phyloP scores from a whole-genome alignment of 148 eudicot genomes.

The Amaranthus palmeri region DNA sequence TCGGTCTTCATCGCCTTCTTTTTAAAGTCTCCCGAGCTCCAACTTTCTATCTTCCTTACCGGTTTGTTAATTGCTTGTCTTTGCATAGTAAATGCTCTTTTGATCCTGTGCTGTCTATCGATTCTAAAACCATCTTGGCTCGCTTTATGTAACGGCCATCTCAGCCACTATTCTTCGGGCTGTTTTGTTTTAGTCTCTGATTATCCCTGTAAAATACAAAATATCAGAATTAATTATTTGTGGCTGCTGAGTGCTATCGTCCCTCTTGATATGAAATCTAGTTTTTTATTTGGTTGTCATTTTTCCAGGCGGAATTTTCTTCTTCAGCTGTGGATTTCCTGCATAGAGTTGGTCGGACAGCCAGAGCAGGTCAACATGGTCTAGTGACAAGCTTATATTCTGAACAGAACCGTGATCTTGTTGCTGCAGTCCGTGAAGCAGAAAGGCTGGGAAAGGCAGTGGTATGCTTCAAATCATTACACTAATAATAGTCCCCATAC shows the following conservation, averaged over 20 bases:
- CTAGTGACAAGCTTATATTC: constrained; percentile 77
- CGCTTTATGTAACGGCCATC: not conserved
- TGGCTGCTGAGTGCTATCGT: not conserved
- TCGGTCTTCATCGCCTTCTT: too few relatives aligned
- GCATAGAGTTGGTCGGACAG: constrained; percentile 97
- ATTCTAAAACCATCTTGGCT: not conserved
- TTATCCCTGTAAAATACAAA: not conserved
- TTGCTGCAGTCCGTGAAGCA: constrained; percentile 83
- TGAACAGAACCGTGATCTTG: constrained; percentile 70
- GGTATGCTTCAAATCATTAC: constrained; percentile 35
- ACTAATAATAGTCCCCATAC: not conserved
- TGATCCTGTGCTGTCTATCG: not conserved
- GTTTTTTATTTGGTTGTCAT: not conserved
- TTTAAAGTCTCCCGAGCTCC: too few relatives aligned
- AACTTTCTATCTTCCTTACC: too few relatives aligned
- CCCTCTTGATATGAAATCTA: not conserved
- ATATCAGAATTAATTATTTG: not conserved
- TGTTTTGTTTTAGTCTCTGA: not conserved
- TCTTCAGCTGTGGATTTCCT: constrained; percentile 88
- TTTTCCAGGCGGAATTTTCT: constrained; percentile 83
- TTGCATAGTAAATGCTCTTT: not conserved
- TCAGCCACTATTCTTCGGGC: not conserved
- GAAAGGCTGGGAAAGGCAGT: constrained; percentile 61
- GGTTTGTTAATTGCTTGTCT: too few relatives aligned
- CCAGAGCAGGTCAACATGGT: constrained; percentile 92